These are phyloP conservation scores for Moniliophthora roreri DNA, from an alignment of 1,284 basidiomycete genomes.

Conservation along the genomic window DNA sequence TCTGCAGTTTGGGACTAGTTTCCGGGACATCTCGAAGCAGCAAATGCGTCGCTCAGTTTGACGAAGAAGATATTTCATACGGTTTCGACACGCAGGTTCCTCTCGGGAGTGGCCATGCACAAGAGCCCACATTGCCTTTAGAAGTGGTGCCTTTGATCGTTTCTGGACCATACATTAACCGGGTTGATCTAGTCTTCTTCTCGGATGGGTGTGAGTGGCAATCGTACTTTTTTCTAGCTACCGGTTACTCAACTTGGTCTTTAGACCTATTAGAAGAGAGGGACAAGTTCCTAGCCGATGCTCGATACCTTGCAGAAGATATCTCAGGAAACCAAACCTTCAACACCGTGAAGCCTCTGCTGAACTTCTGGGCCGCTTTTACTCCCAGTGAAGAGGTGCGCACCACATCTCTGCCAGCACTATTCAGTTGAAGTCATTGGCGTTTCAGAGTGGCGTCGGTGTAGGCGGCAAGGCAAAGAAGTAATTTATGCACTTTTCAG, in stretches of 20 bases:
- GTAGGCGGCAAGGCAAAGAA: conserved; percentile 67
- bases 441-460: conserved; percentile 71
- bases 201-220: conserved; percentile 74
- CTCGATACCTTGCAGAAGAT: conserved; percentile 63
- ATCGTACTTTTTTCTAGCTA: not conserved
- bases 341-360: conserved; percentile 69
- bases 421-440: not conserved
- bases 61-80: not conserved
- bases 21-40: no score
- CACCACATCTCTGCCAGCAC: not conserved
- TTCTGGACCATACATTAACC: conserved; percentile 62
- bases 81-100: not conserved
- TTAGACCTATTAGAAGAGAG: conserved; percentile 48
- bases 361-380: conserved; percentile 86
- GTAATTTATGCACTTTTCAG: conserved; percentile 32
- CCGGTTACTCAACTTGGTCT: conserved; percentile 3
- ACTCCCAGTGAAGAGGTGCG: conserved; percentile 68
- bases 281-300: conserved; percentile 70
- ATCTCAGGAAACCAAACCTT: conserved; percentile 77
- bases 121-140: conserved; percentile 38
- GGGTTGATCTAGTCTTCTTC: conserved; percentile 80
- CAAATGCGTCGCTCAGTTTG: not conserved
- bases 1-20: no score
- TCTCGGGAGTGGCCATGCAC: not conserved
- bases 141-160: conserved; percentile 58